Percentiles rank a stretch among this genome's conserved stretches.
phyloP scores from a whole-genome alignment of 2,329 filamentous ascomycete genomes.

The Aspergillus terreus region DNA sequence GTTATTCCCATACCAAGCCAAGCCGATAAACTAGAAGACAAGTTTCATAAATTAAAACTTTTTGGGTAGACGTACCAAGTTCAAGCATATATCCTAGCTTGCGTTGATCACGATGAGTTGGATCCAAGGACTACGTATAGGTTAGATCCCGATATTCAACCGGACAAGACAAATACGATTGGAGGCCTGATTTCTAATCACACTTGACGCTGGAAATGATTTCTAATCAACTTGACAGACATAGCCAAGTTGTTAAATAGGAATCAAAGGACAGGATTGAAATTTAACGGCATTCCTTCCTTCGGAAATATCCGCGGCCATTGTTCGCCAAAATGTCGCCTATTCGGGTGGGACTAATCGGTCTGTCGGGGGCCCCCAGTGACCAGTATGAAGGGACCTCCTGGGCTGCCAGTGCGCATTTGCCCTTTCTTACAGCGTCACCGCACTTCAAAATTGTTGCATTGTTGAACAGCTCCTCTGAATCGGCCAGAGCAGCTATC shows the following conservation, averaged over 20 bases:
- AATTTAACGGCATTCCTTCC: too few relatives aligned
- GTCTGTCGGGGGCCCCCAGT: conserved; percentile 3
- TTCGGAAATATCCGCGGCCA: background rate
- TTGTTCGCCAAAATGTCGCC: background rate
- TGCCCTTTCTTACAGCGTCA: conserved; percentile 6
- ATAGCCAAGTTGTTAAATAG: too few relatives aligned
- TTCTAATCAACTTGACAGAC: background rate
- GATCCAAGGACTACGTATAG: too few relatives aligned
- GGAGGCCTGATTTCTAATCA: background rate
- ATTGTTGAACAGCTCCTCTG: conserved; percentile 8
- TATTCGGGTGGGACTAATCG: conserved; percentile 11
- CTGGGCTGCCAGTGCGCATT: conserved; percentile 8
- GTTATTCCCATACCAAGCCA: too few relatives aligned
- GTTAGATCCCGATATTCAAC: too few relatives aligned
- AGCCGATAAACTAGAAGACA: too few relatives aligned
- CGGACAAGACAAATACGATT: too few relatives aligned
- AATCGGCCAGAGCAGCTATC: conserved; percentile 10
- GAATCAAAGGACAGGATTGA: too few relatives aligned
- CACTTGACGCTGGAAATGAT: background rate
- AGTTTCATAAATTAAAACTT: too few relatives aligned
- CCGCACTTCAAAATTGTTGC: conserved; percentile 9
- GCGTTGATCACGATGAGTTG: too few relatives aligned
- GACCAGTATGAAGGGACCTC: conserved; percentile 7
- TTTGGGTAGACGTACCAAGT: too few relatives aligned
- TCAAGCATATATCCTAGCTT: too few relatives aligned